Evolutionary conservation across 2,329 filamentous ascomycete genomes (phyloP).

Genomic region (Ophiostoma montium): DNA sequence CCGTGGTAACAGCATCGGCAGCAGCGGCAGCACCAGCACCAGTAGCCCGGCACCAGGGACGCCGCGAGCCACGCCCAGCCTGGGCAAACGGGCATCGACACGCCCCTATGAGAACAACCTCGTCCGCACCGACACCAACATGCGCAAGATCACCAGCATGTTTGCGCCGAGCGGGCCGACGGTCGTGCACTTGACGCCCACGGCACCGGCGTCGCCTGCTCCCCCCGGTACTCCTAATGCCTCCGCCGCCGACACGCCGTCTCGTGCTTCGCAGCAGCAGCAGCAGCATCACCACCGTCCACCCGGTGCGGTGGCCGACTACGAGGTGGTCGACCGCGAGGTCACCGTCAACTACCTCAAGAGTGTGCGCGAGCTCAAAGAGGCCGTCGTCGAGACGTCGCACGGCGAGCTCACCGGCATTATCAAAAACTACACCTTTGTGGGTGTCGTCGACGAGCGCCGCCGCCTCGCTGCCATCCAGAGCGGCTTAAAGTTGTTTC

Average conservation of each 20-base stretch:
- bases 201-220: not conserved
- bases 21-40: conserved; percentile 5
- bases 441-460: conserved; percentile 79
- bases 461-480: conserved; percentile 87
- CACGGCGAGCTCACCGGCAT: conserved; percentile 79
- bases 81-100: conserved; percentile 23
- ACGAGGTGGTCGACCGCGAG: conserved; percentile 58
- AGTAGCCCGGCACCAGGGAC: conserved; percentile 21
- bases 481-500: conserved; percentile 77
- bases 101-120: conserved; percentile 73
- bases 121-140: conserved; percentile 74
- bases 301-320: conserved; percentile 45
- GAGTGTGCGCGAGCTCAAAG: conserved; percentile 75
- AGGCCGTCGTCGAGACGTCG: conserved; percentile 65
- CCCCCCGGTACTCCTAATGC: not conserved
- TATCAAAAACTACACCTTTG: conserved; percentile 78
- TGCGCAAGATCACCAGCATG: conserved; percentile 96
- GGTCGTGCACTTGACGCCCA: conserved; percentile 1
- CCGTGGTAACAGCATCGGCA: not conserved
- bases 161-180: conserved; percentile 43
- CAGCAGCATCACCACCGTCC: conserved; percentile 9
- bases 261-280: too few relatives aligned
- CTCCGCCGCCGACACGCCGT: too few relatives aligned
- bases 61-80: conserved; percentile 15
- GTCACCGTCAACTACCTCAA: conserved; percentile 57